Percentiles rank a stretch among this genome's conserved stretches.
These are phyloP conservation scores for Cronartium ribicola DNA, from an alignment of 1,284 basidiomycete species.

Conservation along the genomic window DNA sequence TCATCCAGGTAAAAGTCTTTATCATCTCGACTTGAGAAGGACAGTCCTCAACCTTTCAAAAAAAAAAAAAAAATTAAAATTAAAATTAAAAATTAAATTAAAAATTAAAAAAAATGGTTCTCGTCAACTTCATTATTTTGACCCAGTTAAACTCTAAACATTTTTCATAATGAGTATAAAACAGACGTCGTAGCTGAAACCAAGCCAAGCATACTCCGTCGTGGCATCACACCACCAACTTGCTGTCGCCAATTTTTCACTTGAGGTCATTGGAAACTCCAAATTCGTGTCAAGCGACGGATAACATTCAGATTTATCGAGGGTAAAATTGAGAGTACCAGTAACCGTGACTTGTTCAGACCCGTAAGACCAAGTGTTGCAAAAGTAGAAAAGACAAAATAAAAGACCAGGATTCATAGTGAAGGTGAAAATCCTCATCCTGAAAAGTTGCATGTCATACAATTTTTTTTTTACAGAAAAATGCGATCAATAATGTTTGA, in stretches of 20 bases:
- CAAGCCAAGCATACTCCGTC: slow-evolving; percentile 33
- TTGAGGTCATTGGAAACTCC: neutral
- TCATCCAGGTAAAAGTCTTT: slow-evolving; percentile 7
- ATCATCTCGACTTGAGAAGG: neutral
- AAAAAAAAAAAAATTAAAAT: too few species aligned
- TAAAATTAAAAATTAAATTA: too few species aligned
- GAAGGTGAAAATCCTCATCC: too few species aligned
- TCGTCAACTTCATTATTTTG: neutral
- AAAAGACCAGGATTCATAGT: too few species aligned
- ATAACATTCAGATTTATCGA: neutral
- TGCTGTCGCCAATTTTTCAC: neutral
- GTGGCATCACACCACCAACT: slow-evolving; percentile 29
- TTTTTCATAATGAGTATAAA: neutral
- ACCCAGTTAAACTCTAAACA: neutral
- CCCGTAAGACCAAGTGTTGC: too few species aligned
- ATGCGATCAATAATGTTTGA: too few species aligned
- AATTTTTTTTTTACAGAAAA: too few species aligned
- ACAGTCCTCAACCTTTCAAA: slow-evolving; percentile 7
- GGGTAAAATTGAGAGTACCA: too few species aligned
- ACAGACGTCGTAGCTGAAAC: slow-evolving; percentile 35
- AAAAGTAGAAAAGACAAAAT: too few species aligned
- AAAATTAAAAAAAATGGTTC: neutral
- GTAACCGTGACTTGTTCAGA: too few species aligned
- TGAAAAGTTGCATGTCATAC: too few species aligned
- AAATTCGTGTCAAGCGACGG: neutral